Base-by-base conservation (phyloP, 176 grass and related monocot genomes). In the Urochloa ruziziensis region DNA sequence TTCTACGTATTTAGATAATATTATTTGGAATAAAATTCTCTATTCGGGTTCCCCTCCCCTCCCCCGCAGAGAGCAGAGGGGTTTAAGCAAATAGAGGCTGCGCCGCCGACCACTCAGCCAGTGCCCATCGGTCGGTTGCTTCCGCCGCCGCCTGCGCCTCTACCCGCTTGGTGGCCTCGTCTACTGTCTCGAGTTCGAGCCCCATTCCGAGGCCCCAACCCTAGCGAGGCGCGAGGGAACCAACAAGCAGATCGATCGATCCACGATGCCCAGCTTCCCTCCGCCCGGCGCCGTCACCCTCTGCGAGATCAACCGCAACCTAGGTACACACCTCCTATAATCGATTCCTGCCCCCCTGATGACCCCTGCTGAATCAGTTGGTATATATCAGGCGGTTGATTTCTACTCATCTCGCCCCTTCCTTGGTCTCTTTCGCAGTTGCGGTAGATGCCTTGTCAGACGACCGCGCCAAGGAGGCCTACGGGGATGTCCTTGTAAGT, bases 301-400 rank as follows among this genome's bases (percentile, higher is more conserved):
- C 67, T 98, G 96, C 86, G 96, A 98, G 75, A 94, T 98, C 76
- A 98, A 92, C 89, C 96, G 96, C 62, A 87, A 94, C 83, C 86
- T 98, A 19, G 83, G 96, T 98, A 35, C 23, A 43, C 46, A 47
- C 23, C 5, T 11, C 49, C 2, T 21, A 29, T n/a, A 54, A 5
- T 68, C 46, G 21, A 5, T 35, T 48, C 23, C 77, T 58, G 14
- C 13, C 5, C 2, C 4, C 0, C 23, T 12, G 52, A 13, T n/a
- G n/a, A 59, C 8, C 4, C 5, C 9, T 10, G 56, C 9, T 10
- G 56, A 17, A 30, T 18, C 39, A 23, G 58, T 32, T 9, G 7
- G 7, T 66, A n/a, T n/a, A n/a, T n/a, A 36, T 3, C 29, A 63
- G 28, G n/a, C n/a, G n/a, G n/a, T n/a, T 16, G 16, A 23, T 23